Conservation (phyloP, 192 early-diverging fungal species). For the Radiomyces spectabilis region DNA sequence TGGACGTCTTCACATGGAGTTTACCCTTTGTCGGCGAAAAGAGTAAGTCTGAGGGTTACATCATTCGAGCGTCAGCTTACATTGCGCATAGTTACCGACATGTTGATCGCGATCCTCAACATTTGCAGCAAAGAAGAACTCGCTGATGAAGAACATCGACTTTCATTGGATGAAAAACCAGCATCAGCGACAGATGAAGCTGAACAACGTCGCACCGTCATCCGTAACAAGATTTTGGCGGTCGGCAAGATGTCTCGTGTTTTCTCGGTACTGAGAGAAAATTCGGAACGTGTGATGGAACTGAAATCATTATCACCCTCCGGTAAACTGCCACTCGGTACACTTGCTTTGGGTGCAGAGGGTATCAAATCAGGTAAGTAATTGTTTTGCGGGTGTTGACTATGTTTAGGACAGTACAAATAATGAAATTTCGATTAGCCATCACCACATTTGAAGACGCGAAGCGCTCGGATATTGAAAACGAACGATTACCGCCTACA, state of each 20-base stretch:
- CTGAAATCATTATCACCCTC: constrained; percentile 85
- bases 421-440: constrained; percentile 44
- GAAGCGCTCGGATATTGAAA: constrained; percentile 81
- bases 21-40: constrained; percentile 99
- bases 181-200: constrained; percentile 31
- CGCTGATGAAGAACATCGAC: constrained; percentile 43
- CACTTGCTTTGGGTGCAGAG: constrained; percentile 81
- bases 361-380: constrained; percentile 82
- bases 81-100: constrained; percentile 75
- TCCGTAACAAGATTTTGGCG: constrained; percentile 86
- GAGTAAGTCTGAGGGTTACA: constrained; percentile 49
- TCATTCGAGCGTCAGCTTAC: background rate
- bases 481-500: constrained; percentile 86
- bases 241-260: constrained; percentile 86
- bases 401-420: too few relatives aligned
- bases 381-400: too few relatives aligned
- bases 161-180: constrained; percentile 2
- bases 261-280: constrained; percentile 85
- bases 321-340: constrained; percentile 78
- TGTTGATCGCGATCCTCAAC: constrained; percentile 90
- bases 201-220: constrained; percentile 59
- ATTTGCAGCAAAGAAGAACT: constrained; percentile 96
- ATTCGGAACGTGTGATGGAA: constrained; percentile 89
- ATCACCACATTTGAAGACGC: constrained; percentile 93
- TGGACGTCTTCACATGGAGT: constrained; percentile 98